Conservation (phyloP, 2,329 filamentous ascomycete species). For the Claviceps sp. region DNA sequence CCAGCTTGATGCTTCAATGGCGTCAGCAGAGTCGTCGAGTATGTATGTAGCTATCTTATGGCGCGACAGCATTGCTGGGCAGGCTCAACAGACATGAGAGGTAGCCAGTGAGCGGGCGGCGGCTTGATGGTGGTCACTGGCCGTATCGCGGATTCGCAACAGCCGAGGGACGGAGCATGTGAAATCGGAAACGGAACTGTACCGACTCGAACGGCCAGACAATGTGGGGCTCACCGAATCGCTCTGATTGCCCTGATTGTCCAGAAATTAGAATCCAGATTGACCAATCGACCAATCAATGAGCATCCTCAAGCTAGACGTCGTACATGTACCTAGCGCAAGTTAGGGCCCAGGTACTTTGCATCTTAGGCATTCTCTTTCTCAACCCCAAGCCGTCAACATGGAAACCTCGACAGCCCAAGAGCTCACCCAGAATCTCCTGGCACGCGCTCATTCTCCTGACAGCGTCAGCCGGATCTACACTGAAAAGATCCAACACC, state of each 20-base stretch:
- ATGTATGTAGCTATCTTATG: not conserved
- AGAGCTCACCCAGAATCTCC: slow-evolving; percentile 46
- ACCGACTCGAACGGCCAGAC: not conserved
- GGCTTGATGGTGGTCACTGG: not conserved
- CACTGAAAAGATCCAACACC: slow-evolving; percentile 69
- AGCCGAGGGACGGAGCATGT: slow-evolving; percentile 6
- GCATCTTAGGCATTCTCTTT: not conserved
- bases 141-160: not conserved
- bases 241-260: no score
- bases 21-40: not conserved
- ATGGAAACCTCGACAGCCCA: slow-evolving; percentile 23
- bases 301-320: not conserved
- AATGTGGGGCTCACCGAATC: not conserved
- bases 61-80: slow-evolving; percentile 1
- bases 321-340: no score
- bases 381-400: not conserved
- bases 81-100: not conserved
- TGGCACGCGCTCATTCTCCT: slow-evolving; percentile 67
- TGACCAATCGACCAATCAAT: not conserved
- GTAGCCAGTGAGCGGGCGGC: not conserved
- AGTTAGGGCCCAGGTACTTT: no score
- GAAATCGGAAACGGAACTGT: not conserved
- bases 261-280: no score
- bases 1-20: not conserved
- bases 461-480: slow-evolving; percentile 59